phyloP scores from a whole-genome alignment of 495 filamentous ascomycete genomes.

The Penicillium verhagenii region DNA sequence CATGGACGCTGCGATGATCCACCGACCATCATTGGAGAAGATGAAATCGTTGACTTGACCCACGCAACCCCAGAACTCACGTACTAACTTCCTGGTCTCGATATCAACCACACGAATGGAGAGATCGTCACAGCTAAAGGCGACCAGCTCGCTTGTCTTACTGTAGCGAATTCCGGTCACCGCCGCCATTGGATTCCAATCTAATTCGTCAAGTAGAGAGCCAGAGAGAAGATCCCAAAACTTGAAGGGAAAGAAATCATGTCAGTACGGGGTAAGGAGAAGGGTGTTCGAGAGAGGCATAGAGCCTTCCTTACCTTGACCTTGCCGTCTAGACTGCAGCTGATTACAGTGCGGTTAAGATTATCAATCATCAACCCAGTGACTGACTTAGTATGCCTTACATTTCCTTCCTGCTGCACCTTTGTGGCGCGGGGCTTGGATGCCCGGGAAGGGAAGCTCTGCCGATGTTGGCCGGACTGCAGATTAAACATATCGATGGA shows the following conservation, averaged over 20 bases:
- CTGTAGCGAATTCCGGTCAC: conserved; percentile 76
- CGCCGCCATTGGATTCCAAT: conserved; percentile 80
- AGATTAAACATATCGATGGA: conserved; percentile 93
- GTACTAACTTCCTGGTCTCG: conserved; percentile 82
- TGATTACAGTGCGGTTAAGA: conserved; percentile 78
- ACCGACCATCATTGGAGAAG: conserved; percentile 90
- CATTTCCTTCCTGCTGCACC: conserved; percentile 23
- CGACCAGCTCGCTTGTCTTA: conserved; percentile 78
- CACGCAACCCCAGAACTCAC: conserved; percentile 90
- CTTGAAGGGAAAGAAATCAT: conserved; percentile 21
- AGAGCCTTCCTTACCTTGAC: conserved; percentile 59
- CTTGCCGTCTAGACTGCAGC: conserved; percentile 87
- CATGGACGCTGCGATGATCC: conserved; percentile 86
- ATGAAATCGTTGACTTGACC: conserved; percentile 79
- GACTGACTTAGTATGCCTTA: conserved; percentile 76
- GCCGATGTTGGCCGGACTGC: conserved; percentile 84
- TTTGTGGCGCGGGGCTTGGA: conserved; percentile 53
- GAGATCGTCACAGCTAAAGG: conserved; percentile 84
- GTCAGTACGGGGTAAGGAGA: background rate
- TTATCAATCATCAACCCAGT: conserved; percentile 83
- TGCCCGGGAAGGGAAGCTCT: conserved; percentile 74
- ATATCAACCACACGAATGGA: conserved; percentile 87
- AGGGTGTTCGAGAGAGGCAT: background rate
- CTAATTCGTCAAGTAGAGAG: conserved; percentile 71
- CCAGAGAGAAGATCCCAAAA: conserved; percentile 94